Evolutionary conservation across 2,329 filamentous ascomycete species (phyloP).

Genomic region (Pyricularia pennisetigena): DNA sequence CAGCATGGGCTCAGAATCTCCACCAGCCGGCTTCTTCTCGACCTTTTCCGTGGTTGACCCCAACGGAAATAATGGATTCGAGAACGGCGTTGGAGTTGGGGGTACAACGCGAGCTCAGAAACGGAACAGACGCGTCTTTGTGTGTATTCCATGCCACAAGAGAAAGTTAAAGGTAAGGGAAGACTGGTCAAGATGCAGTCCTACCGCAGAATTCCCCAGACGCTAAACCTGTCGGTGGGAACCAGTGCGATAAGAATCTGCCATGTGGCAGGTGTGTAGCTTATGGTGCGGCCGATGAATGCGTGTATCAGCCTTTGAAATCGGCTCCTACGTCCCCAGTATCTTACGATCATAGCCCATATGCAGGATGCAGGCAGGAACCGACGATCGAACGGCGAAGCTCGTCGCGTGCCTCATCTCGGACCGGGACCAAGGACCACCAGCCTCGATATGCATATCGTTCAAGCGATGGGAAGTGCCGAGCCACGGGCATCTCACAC

Average conservation of each 20-base stretch:
- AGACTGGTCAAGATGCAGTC: neutral
- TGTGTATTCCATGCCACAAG: constrained; percentile 18
- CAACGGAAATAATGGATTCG: constrained; percentile 8
- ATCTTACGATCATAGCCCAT: neutral
- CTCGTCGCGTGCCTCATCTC: constrained; percentile 3
- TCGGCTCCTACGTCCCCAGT: constrained; percentile 2
- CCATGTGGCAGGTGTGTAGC: constrained; percentile 16
- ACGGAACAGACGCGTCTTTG: constrained; percentile 18
- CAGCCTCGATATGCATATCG: constrained; percentile 3
- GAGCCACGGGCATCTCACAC: constrained; percentile 9
- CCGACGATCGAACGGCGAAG: neutral
- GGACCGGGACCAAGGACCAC: neutral
- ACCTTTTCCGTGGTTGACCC: constrained; percentile 18
- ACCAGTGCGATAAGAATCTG: constrained; percentile 15
- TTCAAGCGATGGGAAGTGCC: constrained; percentile 6
- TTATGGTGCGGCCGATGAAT: constrained; percentile 13
- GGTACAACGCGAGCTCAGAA: constrained; percentile 12
- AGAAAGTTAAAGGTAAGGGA: constrained; percentile 13
- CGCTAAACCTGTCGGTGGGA: neutral
- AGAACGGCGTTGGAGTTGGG: constrained; percentile 4
- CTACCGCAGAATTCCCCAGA: neutral
- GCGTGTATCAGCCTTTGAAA: constrained; percentile 15
- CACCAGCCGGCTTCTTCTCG: constrained; percentile 16
- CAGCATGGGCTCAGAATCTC: constrained; percentile 3
- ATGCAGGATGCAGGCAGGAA: neutral